A percentile compares a stretch with the other conserved stretches of the same genome.
Evolutionary conservation across 495 filamentous ascomycete genomes (phyloP).

Genomic region (Collariella sp.): DNA sequence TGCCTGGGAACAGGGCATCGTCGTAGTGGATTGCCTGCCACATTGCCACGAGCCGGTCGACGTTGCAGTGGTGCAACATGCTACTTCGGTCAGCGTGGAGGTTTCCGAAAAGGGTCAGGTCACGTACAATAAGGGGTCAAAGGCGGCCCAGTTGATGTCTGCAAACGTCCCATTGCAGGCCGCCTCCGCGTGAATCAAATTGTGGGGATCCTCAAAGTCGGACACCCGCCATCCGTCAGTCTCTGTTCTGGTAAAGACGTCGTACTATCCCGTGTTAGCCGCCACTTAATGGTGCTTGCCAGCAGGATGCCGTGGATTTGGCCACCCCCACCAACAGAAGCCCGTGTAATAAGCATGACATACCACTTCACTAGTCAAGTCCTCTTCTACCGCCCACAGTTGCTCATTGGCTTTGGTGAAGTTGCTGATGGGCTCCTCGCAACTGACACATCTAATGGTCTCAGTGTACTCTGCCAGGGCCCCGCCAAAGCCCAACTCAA

Average conservation of each 20-base stretch:
- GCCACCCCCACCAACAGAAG: neutral
- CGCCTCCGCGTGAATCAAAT: conserved; percentile 25
- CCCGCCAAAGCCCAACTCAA: conserved; percentile 21
- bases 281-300: neutral
- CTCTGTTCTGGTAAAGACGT: conserved; percentile 26
- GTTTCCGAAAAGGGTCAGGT: neutral
- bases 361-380: conserved; percentile 27
- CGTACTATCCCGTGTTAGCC: conserved; percentile 24
- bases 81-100: conserved; percentile 8
- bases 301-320: neutral
- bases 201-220: conserved; percentile 34
- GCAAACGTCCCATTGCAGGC: conserved; percentile 27
- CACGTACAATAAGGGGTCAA: conserved; percentile 34
- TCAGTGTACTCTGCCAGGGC: conserved; percentile 7
- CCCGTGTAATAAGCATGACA: neutral
- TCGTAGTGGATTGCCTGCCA: conserved; percentile 34
- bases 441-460: conserved; percentile 21
- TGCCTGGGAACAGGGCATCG: conserved; percentile 18
- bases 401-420: conserved; percentile 18
- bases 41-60: conserved; percentile 41
- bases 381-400: conserved; percentile 8
- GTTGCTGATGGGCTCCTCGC: conserved; percentile 12
- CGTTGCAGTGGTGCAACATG: conserved; percentile 39
- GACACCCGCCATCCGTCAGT: conserved; percentile 19
- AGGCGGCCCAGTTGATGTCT: conserved; percentile 25